Evolutionary conservation across 768 basidiomycete genomes (phyloP), one percentile per base, ranked within the genome.

Genomic region (Trametes elegans): DNA sequence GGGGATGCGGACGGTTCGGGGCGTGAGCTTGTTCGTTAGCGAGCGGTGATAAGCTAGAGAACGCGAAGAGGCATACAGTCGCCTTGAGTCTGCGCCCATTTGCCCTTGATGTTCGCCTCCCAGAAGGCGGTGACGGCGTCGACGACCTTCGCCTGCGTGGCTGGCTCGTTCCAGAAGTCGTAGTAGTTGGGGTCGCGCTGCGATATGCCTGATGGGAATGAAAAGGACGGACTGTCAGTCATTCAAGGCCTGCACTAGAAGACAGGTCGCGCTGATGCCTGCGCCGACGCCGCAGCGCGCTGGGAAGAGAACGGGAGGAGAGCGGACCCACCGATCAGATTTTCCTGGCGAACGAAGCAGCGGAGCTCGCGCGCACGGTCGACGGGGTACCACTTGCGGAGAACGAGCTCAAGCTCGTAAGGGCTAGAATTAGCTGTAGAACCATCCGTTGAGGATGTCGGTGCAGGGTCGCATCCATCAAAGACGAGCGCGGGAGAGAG

Each of bases 161-260:
- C 64, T 0, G 71, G 66, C n/a, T 88, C 83, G 63, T 84, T 87
- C 70, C 92, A 76, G 66, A 89, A 94, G 16, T 91, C 86, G 68
- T 97, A 98, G 68, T 85, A 90, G 63, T 93, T 95, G 27, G 77
- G 77, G 65, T 98, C 95, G 28, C 95, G 81, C 67, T 98, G 96
- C 1, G 86, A 85, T 24, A 96, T 85, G 16, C 83, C 93, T 96
- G 64, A 6, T 16, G 4, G n/a, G 11, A 19, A 21, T 6, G n/a
- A n/a, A n/a, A n/a, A n/a, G n/a, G n/a, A n/a, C n/a, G n/a, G n/a
- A n/a, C n/a, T n/a, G n/a, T n/a, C n/a, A n/a, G 14, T 13, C 14
- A 16, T n/a, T 53, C n/a, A 29, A 21, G 23, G 13, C 21, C 23
- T 9, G 46, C 23, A 9, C 19, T 11, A 10, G 27, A 16, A 16